Evolutionary conservation across 2,329 filamentous ascomycete species (phyloP), one percentile per base, ranked within the genome.

Genomic region (Talaromyces sp.): DNA sequence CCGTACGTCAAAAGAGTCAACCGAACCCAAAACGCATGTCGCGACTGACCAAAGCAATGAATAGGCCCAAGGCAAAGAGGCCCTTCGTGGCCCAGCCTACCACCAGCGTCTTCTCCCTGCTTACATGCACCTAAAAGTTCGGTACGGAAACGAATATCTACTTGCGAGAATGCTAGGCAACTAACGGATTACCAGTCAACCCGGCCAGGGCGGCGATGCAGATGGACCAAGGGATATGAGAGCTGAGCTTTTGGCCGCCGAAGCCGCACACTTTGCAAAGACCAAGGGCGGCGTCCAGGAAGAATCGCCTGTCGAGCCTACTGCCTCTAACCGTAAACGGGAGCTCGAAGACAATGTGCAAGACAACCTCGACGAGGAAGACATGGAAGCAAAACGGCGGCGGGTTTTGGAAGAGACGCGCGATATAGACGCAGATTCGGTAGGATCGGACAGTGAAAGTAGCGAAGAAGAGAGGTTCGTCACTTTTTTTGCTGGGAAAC

Each of bases 91-190:
- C 55, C 91, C 92, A 56, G 94, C 92, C 69, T 98, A 97, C 81
- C 95, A 99, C 75, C 94, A 98, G 78, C 90, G 95, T 69, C 89
- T 98, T 16, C 88, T 97, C 14, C 94, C 95, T 36, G 95, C 95
- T 34, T 90, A 99, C 76, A 98, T 91, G 12, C 88, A 91, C 66
- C 88, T 99, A 73, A 99, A 99, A 80, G 90, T 89, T 73, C 87
- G 92, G 81, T 88, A 85, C 54, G 81, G 6, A 9, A 6, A 12
- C 42, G 34, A 14, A 8, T 5, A 7, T 47, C 42, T 10, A 9
- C 2, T 34, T 36, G 33, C 47, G 16, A 14, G 7, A 16, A 56
- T 14, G 6, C 56, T n/a, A 16, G 18, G 42, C 44, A 47, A 42
- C 69, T 74, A 59, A 72, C 44, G 18, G 42, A 40, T 33, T 40